A percentile compares a stretch with the other conserved stretches of the same genome.
phyloP scores from a whole-genome alignment of 106 monocot species.

The Cymbidium sinense region DNA sequence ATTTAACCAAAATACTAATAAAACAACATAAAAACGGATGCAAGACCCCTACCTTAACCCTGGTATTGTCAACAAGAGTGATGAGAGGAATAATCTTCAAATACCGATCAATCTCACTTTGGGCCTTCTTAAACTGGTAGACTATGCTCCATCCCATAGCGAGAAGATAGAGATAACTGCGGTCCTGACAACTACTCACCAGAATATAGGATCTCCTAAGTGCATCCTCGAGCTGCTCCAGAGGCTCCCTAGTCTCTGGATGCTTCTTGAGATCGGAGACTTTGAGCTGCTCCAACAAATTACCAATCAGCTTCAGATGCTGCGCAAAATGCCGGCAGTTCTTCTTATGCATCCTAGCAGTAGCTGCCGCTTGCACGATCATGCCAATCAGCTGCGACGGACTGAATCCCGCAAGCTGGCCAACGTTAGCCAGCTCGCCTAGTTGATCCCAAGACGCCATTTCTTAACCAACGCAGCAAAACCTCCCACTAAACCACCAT shows the following conservation, averaged over 20 bases:
- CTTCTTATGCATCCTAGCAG: no score
- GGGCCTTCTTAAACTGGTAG: constrained; percentile 20
- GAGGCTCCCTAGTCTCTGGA: constrained; percentile 21
- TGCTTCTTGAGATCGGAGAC: constrained; percentile 21
- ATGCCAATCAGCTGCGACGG: constrained; percentile 10
- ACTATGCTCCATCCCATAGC: constrained; percentile 29
- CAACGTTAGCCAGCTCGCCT: constrained; percentile 9
- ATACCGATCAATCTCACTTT: constrained; percentile 25
- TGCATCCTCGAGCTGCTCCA: constrained; percentile 24
- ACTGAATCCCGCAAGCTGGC: constrained; percentile 12
- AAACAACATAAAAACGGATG: background rate
- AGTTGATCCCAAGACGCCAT: no score
- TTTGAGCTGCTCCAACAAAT: constrained; percentile 19
- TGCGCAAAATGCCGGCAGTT: constrained; percentile 20
- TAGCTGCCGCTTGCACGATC: constrained; percentile 13
- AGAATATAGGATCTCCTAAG: constrained; percentile 18
- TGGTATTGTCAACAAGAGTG: constrained; percentile 21
- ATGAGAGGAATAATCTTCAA: constrained; percentile 20
- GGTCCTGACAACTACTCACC: no score
- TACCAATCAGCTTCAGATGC: constrained; percentile 23
- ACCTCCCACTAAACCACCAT: background rate
- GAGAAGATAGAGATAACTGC: constrained; percentile 20
- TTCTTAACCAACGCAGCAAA: background rate
- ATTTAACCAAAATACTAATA: background rate
- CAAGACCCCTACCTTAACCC: constrained; percentile 15